Evolutionary conservation across 192 early-diverging fungal species (phyloP).

Genomic region (Coemansia sp.): DNA sequence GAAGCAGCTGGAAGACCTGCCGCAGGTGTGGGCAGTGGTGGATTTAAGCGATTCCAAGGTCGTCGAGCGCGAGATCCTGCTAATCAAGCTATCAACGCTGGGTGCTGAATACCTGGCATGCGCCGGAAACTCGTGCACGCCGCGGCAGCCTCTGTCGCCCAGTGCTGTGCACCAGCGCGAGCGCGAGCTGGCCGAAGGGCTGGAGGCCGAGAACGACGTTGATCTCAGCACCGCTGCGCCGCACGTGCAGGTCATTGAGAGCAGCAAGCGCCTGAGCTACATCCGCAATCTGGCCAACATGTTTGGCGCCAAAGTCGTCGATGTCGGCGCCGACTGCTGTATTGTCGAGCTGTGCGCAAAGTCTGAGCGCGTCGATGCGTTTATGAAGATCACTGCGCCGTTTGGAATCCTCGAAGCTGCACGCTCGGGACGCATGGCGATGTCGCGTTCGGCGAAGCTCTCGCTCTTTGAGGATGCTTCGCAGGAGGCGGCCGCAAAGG

Average conservation of each 20-base stretch:
- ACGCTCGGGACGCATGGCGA: conserved; percentile 95
- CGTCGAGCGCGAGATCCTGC: conserved; percentile 89
- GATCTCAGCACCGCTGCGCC: conserved; percentile 16
- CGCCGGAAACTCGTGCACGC: conserved; percentile 45
- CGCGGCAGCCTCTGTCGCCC: conserved; percentile 40
- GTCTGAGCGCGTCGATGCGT: conserved; percentile 83
- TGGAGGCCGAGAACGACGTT: background rate
- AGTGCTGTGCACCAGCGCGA: conserved; percentile 31
- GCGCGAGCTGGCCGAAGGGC: conserved; percentile 28
- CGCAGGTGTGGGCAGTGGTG: conserved; percentile 93
- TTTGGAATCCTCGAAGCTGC: conserved; percentile 94
- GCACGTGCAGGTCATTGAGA: conserved; percentile 74
- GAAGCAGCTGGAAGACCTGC: conserved; percentile 92
- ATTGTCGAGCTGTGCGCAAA: conserved; percentile 89
- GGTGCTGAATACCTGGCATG: conserved; percentile 59
- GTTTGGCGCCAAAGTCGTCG: conserved; percentile 85
- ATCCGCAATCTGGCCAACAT: conserved; percentile 67
- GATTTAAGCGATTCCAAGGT: conserved; percentile 87
- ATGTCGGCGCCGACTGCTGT: conserved; percentile 80
- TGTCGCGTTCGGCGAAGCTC: conserved; percentile 87
- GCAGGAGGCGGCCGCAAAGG: conserved; percentile 52
- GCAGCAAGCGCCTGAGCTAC: conserved; percentile 52
- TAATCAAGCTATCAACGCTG: conserved; percentile 90
- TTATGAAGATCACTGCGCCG: conserved; percentile 90
- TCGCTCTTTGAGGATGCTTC: conserved; percentile 65